Evolutionary conservation across 2,329 filamentous ascomycete species (phyloP).

Genomic region (Pseudocercospora vitis): DNA sequence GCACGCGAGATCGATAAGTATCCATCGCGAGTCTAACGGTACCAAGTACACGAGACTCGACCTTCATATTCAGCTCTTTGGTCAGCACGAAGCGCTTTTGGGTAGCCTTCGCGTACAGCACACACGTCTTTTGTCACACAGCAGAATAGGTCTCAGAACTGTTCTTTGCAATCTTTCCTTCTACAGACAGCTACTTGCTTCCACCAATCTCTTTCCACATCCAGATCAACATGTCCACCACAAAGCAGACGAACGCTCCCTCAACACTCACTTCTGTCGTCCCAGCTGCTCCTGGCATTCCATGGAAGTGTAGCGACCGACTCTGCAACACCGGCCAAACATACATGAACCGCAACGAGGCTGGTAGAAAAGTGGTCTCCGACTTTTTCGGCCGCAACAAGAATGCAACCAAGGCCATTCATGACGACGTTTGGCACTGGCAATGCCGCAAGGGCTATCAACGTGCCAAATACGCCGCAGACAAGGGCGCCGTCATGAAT

Average conservation of each 20-base stretch:
- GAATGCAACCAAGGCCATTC: constrained; percentile 68
- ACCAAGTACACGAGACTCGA: background rate
- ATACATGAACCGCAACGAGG: constrained; percentile 10
- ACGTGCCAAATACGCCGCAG: constrained; percentile 44
- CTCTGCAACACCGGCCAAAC: constrained; percentile 20
- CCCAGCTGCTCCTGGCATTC: too few species aligned
- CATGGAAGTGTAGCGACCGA: constrained; percentile 22
- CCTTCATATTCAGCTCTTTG: background rate
- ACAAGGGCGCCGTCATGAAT: constrained; percentile 14
- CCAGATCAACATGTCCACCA: background rate
- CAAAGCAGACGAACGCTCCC: background rate
- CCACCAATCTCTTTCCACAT: background rate
- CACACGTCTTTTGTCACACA: background rate
- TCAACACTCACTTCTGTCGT: too few species aligned
- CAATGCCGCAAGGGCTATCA: constrained; percentile 79
- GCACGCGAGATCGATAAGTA: background rate
- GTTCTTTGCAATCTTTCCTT: background rate
- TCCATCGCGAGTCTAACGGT: background rate
- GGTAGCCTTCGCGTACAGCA: background rate
- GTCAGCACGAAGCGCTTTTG: background rate
- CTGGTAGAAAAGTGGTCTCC: constrained; percentile 69
- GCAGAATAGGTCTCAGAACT: background rate
- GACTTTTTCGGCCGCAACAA: constrained; percentile 86
- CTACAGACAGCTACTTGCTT: background rate
- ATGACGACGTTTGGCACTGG: constrained; percentile 50